A percentile compares a stretch with the other conserved stretches of the same genome.
These are phyloP conservation scores for Clavispora fructus DNA, from an alignment of 805 yeast species.

Conservation along the genomic window DNA sequence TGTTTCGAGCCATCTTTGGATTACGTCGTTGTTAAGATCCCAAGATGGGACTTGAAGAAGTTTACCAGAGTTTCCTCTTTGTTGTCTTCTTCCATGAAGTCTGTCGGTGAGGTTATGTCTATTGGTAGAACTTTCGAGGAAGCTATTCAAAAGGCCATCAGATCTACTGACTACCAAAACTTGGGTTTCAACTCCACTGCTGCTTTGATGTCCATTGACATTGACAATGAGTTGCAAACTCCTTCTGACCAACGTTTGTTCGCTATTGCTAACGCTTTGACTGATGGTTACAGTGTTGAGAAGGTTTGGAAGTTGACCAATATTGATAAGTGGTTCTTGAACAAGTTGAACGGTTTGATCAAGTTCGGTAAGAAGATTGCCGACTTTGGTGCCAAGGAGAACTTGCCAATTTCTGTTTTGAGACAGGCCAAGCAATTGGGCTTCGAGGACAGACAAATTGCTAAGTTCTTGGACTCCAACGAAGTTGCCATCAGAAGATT, in stretches of 20 bases:
- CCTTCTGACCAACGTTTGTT: slow-evolving; percentile 97
- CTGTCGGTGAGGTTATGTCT: slow-evolving; percentile 99
- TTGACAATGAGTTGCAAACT: slow-evolving; percentile 88
- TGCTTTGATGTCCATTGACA: slow-evolving; percentile 85
- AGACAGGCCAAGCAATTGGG: slow-evolving; percentile 86
- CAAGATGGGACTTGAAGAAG: slow-evolving; percentile 96
- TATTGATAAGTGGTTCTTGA: slow-evolving; percentile 93
- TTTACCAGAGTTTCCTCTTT: slow-evolving; percentile 87
- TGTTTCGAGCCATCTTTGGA: slow-evolving; percentile 96
- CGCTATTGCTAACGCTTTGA: slow-evolving; percentile 92
- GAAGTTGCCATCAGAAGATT: slow-evolving; percentile 80
- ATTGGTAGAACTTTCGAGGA: slow-evolving; percentile 98
- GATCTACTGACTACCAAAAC: slow-evolving; percentile 94
- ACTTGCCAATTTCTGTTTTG: slow-evolving; percentile 57
- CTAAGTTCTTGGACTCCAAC: slow-evolving; percentile 59
- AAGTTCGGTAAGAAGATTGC: slow-evolving; percentile 61
- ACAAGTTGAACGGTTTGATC: slow-evolving; percentile 76
- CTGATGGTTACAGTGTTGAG: slow-evolving; percentile 86
- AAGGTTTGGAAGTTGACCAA: slow-evolving; percentile 85
- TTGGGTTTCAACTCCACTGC: slow-evolving; percentile 85
- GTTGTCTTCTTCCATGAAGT: slow-evolving; percentile 91
- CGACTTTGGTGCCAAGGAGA: slow-evolving; percentile 51
- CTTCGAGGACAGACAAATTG: slow-evolving; percentile 92
- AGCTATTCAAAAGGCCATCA: slow-evolving; percentile 93
- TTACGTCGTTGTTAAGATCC: slow-evolving; percentile 94